These are phyloP conservation scores for Lonicera japonica DNA, from an alignment of 129 eudicot species.

Conservation along the genomic window DNA sequence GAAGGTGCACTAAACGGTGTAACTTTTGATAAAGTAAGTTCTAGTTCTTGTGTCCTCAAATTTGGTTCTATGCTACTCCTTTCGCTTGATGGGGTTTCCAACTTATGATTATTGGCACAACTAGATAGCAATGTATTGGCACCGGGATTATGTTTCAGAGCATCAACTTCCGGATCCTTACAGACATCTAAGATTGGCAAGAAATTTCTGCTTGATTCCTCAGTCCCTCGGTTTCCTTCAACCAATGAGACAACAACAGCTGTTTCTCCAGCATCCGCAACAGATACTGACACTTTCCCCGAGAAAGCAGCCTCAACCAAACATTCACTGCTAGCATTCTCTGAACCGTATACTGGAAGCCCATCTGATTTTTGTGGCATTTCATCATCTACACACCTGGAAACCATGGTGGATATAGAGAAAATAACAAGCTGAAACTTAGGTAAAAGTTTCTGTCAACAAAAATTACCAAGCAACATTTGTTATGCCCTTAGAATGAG, in stretches of 20 bases:
- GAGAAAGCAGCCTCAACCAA: conserved; percentile 44
- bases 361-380: conserved; percentile 32
- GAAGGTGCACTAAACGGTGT: conserved; percentile 16
- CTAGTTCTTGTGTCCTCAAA: conserved; percentile 31
- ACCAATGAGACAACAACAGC: conserved; percentile 80
- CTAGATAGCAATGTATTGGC: background rate
- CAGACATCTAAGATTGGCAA: conserved; percentile 25
- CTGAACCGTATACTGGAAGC: conserved; percentile 15
- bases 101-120: conserved; percentile 3
- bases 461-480: background rate
- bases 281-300: conserved; percentile 62
- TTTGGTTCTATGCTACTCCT: conserved; percentile 24
- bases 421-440: conserved; percentile 10
- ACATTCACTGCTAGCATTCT: conserved; percentile 21
- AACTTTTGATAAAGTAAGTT: conserved; percentile 31
- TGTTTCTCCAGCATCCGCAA: conserved; percentile 94
- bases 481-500: background rate
- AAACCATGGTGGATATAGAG: conserved; percentile 9
- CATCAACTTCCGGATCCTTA: conserved; percentile 15
- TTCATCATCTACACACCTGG: conserved; percentile 51
- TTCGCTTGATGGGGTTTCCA: background rate
- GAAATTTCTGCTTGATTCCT: conserved; percentile 20
- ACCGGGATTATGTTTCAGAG: conserved; percentile 5
- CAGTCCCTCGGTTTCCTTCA: conserved; percentile 33
- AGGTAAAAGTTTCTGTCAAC: too few species aligned